These are phyloP conservation scores for Paecilomyces dactylethromorphus DNA, from an alignment of 2,329 filamentous ascomycete genomes.

Conservation along the genomic window DNA sequence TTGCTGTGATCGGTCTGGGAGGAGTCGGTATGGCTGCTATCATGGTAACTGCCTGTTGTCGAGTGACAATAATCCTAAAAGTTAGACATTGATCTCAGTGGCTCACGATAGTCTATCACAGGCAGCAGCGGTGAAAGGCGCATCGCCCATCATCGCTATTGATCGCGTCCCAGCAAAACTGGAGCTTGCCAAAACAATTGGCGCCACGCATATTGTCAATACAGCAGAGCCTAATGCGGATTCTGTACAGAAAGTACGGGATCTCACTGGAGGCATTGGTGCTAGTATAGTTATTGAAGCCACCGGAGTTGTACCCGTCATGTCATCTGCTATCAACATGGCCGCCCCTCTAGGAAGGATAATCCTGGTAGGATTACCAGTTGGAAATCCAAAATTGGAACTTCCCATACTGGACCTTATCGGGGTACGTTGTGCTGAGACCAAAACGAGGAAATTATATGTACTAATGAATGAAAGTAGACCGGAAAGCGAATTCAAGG, in stretches of 20 bases:
- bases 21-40: slow-evolving; percentile 43
- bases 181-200: slow-evolving; percentile 33
- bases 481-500: too few relatives aligned
- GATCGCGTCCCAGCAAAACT: slow-evolving; percentile 32
- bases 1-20: slow-evolving; percentile 40
- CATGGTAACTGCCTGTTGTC: too few relatives aligned
- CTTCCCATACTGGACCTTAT: too few relatives aligned
- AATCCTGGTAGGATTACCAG: too few relatives aligned
- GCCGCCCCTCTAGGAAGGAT: too few relatives aligned
- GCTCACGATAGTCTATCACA: slow-evolving; percentile 26
- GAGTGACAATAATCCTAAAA: too few relatives aligned
- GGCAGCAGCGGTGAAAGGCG: slow-evolving; percentile 30
- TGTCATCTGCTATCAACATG: too few relatives aligned
- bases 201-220: slow-evolving; percentile 35
- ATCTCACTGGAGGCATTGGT: slow-evolving; percentile 31
- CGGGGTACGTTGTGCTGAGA: too few relatives aligned
- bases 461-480: too few relatives aligned
- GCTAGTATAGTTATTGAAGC: slow-evolving; percentile 45
- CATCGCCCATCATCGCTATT: slow-evolving; percentile 41
- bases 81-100: too few relatives aligned
- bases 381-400: too few relatives aligned
- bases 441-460: too few relatives aligned
- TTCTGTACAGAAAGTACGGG: slow-evolving; percentile 28
- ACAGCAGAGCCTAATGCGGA: slow-evolving; percentile 24
- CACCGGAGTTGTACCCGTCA: slow-evolving; percentile 40